Percentiles rank a stretch among this genome's conserved stretches.
These are phyloP conservation scores for Clarireedia monteithiana DNA, from an alignment of 2,329 filamentous ascomycete species.

Conservation along the genomic window DNA sequence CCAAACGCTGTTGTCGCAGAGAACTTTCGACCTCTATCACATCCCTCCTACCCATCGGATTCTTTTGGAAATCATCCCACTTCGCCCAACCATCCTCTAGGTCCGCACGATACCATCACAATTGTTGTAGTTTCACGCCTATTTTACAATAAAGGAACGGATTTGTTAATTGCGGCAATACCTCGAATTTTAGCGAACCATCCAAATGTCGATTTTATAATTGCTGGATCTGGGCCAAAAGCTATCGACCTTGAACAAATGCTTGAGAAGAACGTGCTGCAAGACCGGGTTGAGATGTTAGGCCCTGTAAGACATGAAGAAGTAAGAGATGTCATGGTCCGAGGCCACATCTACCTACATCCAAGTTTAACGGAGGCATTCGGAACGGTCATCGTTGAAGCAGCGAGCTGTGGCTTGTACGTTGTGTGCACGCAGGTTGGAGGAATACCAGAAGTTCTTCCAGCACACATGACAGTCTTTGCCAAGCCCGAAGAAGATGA, in stretches of 20 bases:
- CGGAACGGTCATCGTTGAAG: slow-evolving; percentile 95
- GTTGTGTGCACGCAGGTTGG: slow-evolving; percentile 96
- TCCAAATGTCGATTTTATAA: slow-evolving; percentile 92
- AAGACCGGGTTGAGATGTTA: slow-evolving; percentile 88
- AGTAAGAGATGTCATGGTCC: slow-evolving; percentile 94
- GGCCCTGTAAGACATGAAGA: slow-evolving; percentile 92
- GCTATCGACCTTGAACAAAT: slow-evolving; percentile 97
- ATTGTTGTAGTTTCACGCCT: slow-evolving; percentile 96
- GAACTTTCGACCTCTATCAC: slow-evolving; percentile 73
- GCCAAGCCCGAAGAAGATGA: slow-evolving; percentile 96
- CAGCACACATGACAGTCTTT: slow-evolving; percentile 94
- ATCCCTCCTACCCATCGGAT: slow-evolving; percentile 37
- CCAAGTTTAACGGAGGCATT: slow-evolving; percentile 95
- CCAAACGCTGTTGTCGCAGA: slow-evolving; percentile 96
- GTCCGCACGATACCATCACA: slow-evolving; percentile 80
- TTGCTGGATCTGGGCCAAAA: slow-evolving; percentile 91
- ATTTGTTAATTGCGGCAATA: slow-evolving; percentile 92
- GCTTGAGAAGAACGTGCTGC: slow-evolving; percentile 88
- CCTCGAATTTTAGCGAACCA: slow-evolving; percentile 84
- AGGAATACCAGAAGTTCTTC: slow-evolving; percentile 92
- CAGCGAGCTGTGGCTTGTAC: slow-evolving; percentile 89
- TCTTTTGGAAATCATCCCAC: slow-evolving; percentile 27
- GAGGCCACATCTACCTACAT: slow-evolving; percentile 93
- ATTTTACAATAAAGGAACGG: slow-evolving; percentile 98
- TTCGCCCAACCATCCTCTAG: slow-evolving; percentile 57